These are phyloP conservation scores for Macroventuria anomochaeta DNA, from an alignment of 2,329 filamentous ascomycete genomes.

Conservation along the genomic window DNA sequence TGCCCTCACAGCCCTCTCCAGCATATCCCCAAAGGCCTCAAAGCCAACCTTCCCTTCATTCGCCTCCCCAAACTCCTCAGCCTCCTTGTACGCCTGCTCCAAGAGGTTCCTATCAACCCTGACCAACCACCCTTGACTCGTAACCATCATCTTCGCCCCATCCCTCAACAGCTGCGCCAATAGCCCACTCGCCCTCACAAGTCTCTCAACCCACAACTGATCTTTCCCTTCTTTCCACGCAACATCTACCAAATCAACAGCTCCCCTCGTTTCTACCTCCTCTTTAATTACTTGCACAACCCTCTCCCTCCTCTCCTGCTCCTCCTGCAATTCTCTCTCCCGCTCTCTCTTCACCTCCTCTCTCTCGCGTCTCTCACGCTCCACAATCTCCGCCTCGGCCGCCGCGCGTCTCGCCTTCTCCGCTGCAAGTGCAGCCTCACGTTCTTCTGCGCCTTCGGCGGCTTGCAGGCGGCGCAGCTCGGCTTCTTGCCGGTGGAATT, in stretches of 20 bases:
- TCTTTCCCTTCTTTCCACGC: constrained; percentile 52
- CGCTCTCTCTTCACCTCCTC: constrained; percentile 50
- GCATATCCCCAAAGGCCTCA: constrained; percentile 46
- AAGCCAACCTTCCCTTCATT: constrained; percentile 45
- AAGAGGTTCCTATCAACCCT: constrained; percentile 50
- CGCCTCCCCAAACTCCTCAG: constrained; percentile 33
- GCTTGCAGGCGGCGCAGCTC: constrained; percentile 54
- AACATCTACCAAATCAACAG: constrained; percentile 49
- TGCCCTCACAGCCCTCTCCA: constrained; percentile 45
- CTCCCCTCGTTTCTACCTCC: constrained; percentile 28
- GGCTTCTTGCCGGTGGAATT: constrained; percentile 57
- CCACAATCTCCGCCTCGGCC: constrained; percentile 53
- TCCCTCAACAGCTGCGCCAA: constrained; percentile 37
- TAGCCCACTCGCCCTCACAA: constrained; percentile 52
- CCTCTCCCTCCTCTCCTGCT: constrained; percentile 36
- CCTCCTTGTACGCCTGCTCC: constrained; percentile 48
- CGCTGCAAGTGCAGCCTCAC: constrained; percentile 51
- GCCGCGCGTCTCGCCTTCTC: constrained; percentile 52
- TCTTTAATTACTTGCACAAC: constrained; percentile 40
- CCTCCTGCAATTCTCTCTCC: constrained; percentile 47
- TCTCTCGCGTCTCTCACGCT: constrained; percentile 49
- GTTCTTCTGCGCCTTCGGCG: constrained; percentile 52
- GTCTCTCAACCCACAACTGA: constrained; percentile 52
- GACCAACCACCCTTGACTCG: constrained; percentile 53
- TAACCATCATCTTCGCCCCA: constrained; percentile 49